Evolutionary conservation across 2,329 filamentous ascomycete species (phyloP).

Genomic region (Neofusicoccum cordaticola): DNA sequence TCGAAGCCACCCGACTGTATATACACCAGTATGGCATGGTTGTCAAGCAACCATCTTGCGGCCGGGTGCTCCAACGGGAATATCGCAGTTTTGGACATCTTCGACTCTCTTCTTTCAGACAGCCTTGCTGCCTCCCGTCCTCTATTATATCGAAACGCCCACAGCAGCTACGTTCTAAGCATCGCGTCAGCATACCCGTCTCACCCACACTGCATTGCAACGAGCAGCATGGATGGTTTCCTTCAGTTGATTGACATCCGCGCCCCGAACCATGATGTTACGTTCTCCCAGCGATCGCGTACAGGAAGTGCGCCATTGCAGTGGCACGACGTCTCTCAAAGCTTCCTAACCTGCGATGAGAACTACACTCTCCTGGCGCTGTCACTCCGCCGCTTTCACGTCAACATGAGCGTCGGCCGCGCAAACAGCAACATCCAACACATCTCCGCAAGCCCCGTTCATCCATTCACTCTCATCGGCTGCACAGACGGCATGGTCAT

Average conservation of each 20-base stretch:
- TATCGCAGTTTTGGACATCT: constrained; percentile 53
- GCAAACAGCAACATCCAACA: constrained; percentile 38
- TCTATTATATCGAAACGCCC: constrained; percentile 42
- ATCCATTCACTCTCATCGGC: constrained; percentile 54
- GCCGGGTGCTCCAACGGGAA: constrained; percentile 57
- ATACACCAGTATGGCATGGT: constrained; percentile 57
- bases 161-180: constrained; percentile 48
- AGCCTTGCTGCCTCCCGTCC: constrained; percentile 30
- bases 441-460: constrained; percentile 50
- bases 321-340: constrained; percentile 57
- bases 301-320: constrained; percentile 48
- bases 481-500: constrained; percentile 52
- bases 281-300: constrained; percentile 48
- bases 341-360: constrained; percentile 55
- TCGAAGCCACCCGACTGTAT: constrained; percentile 51
- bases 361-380: constrained; percentile 50
- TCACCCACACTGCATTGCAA: constrained; percentile 51
- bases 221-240: constrained; percentile 55
- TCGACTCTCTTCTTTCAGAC: constrained; percentile 32
- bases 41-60: constrained; percentile 54
- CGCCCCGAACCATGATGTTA: constrained; percentile 44
- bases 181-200: constrained; percentile 54
- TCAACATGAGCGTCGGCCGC: constrained; percentile 38
- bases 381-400: constrained; percentile 53
- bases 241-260: constrained; percentile 54